Percentiles rank a stretch among this genome's conserved stretches.
phyloP scores from a whole-genome alignment of 306 rosid species.

The Rosa lucieae region DNA sequence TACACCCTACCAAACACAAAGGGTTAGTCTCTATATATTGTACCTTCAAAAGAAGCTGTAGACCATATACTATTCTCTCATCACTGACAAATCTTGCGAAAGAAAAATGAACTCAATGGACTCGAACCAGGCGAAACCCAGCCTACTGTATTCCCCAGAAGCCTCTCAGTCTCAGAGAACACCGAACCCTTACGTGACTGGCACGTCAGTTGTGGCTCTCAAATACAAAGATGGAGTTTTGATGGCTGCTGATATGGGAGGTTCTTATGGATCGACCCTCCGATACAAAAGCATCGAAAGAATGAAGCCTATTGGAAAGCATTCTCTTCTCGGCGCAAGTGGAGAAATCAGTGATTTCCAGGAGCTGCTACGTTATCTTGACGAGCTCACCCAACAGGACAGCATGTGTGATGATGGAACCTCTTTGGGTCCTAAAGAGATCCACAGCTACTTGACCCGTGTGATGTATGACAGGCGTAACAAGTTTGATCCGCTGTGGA shows the following conservation, averaged over 20 bases:
- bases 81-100: background rate
- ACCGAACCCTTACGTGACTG: conserved; percentile 74
- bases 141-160: conserved; percentile 29
- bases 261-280: conserved; percentile 93
- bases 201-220: conserved; percentile 89
- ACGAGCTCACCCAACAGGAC: conserved; percentile 84
- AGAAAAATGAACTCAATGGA: conserved; percentile 20
- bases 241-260: conserved; percentile 96
- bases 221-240: conserved; percentile 94
- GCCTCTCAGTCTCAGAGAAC: conserved; percentile 33
- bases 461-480: conserved; percentile 64
- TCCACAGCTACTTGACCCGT: conserved; percentile 58
- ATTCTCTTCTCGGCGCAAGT: conserved; percentile 83
- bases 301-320: conserved; percentile 79
- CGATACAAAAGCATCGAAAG: conserved; percentile 89
- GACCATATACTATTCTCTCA: background rate
- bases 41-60: background rate
- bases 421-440: conserved; percentile 62
- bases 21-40: background rate
- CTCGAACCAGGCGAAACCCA: conserved; percentile 28
- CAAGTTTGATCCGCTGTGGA: conserved; percentile 63
- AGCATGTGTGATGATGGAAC: conserved; percentile 72
- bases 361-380: conserved; percentile 69
- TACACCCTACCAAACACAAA: background rate
- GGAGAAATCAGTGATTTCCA: conserved; percentile 97